Evolutionary conservation across 352 stramenopile species (phyloP).

Genomic region (Peronospora belbahrii): DNA sequence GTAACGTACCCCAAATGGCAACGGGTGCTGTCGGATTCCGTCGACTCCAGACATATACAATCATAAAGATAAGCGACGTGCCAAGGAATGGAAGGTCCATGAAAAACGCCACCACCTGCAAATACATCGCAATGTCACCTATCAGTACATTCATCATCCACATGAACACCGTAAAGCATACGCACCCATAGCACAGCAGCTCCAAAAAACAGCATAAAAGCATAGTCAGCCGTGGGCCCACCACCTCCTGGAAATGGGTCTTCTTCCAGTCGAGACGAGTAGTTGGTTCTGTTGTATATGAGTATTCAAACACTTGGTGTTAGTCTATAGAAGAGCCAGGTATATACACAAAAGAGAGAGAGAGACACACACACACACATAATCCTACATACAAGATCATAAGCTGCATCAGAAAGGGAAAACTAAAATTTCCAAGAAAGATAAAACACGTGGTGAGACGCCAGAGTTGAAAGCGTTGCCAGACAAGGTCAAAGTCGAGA

Average conservation of each 20-base stretch:
- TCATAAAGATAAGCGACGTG: slow-evolving; percentile 85
- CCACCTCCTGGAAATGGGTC: slow-evolving; percentile 79
- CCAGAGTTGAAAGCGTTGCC: slow-evolving; percentile 85
- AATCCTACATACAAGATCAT: slow-evolving; percentile 74
- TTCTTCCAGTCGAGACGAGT: slow-evolving; percentile 75
- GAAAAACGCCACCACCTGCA: slow-evolving; percentile 73
- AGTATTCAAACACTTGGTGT: too few relatives aligned
- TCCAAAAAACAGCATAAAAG: slow-evolving; percentile 87
- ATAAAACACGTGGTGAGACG: slow-evolving; percentile 85
- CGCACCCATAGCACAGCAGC: slow-evolving; percentile 64
- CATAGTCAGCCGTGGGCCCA: slow-evolving; percentile 79
- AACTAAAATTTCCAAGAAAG: slow-evolving; percentile 83
- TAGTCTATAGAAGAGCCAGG: too few relatives aligned
- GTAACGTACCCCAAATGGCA: slow-evolving; percentile 64
- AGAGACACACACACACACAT: too few relatives aligned
- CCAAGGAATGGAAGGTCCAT: slow-evolving; percentile 80
- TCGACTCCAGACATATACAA: slow-evolving; percentile 88
- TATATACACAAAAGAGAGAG: too few relatives aligned
- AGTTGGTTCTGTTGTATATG: slow-evolving; percentile 79
- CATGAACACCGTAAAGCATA: background rate
- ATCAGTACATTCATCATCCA: too few relatives aligned
- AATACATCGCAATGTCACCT: too few relatives aligned
- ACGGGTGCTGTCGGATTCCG: slow-evolving; percentile 75
- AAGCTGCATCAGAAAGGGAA: slow-evolving; percentile 87
- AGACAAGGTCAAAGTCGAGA: slow-evolving; percentile 81